Evolutionary conservation across 1,139 yeast genomes (phyloP).

Genomic region (Yamadazyma pseudoaaseri): DNA sequence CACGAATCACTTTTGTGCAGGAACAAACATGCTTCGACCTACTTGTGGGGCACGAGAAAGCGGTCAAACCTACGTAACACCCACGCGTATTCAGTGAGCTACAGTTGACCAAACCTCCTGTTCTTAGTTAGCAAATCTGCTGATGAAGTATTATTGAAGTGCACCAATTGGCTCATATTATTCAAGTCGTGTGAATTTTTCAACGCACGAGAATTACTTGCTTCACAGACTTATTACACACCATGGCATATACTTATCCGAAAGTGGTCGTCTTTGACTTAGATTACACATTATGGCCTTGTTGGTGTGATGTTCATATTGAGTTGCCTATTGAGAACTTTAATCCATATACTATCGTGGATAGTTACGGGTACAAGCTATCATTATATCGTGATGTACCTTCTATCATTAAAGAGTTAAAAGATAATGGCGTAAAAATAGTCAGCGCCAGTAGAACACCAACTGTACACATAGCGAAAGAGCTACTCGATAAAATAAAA

Average conservation of each 20-base stretch:
- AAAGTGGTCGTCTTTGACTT: conserved; percentile 69
- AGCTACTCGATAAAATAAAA: conserved; percentile 48
- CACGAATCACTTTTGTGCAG: too few relatives aligned
- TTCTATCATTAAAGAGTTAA: conserved; percentile 47
- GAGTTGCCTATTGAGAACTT: conserved; percentile 39
- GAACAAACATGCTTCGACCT: too few relatives aligned
- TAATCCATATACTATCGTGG: conserved; percentile 29
- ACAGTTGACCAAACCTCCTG: too few relatives aligned
- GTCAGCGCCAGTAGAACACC: conserved; percentile 70
- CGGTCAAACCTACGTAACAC: too few relatives aligned
- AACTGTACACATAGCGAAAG: conserved; percentile 61
- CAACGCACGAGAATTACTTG: not conserved
- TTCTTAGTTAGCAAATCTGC: too few relatives aligned
- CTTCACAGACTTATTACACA: not conserved
- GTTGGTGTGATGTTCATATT: conserved; percentile 69
- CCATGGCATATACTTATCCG: conserved; percentile 37
- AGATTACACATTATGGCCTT: conserved; percentile 77
- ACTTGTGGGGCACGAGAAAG: too few relatives aligned
- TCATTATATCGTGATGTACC: conserved; percentile 62
- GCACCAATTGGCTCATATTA: too few relatives aligned
- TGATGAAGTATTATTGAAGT: too few relatives aligned
- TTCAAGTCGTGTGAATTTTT: too few relatives aligned
- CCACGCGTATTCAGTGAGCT: too few relatives aligned
- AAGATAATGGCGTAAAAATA: conserved; percentile 42
- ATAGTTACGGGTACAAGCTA: conserved; percentile 47